Evolutionary conservation across 371 early-diverging fungal species (phyloP), one percentile per base, ranked within the genome.

Genomic region (Circinella minor): DNA sequence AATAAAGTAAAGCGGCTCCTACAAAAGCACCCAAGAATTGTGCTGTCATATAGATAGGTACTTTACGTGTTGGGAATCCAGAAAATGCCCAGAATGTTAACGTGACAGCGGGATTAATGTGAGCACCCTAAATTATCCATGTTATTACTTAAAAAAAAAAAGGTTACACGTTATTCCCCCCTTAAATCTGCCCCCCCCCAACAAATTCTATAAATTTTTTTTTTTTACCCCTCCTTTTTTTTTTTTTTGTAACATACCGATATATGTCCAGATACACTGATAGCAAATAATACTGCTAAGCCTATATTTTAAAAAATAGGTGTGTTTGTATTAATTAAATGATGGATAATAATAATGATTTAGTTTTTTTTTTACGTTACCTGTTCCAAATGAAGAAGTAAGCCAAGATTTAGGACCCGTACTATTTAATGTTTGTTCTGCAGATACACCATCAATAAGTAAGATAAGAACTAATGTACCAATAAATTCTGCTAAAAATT

Each of bases 41-140:
- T 38, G 92, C 83, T n/a, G 85, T 51, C 55, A 88, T 77, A 72
- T 92, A 93, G 63, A 78, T 70, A 1, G 90, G 84, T 7, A 92
- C 87, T 68, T 90, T 87, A 36, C 84, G 72, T 79, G 86, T 82
- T 14, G 92, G 88, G 64, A 94, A 89, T 7, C 89, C 88, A 43
- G 91, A 84, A 76, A 86, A 91, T 27, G 84, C 79, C 49, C 89
- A 91, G 70, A 91, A 86, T 9, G 90, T 81, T 6, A 93, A 68
- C 0, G 94, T 89, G 60, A 94, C 90, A 3, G 93, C 93, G 20
- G 94, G 94, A 69, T 94, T 94, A 57, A 94, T 81, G 76, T 93
- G 93, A 48, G 84, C 94, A 27, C 94, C 93, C 89, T 89, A 76
- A 47, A 66, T 47, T 11, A 47, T 37, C 17, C 10, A n/a, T 57